A percentile compares a stretch with the other conserved stretches of the same genome.
Evolutionary conservation across 2,329 filamentous ascomycete species (phyloP).

Genomic region (Clarireedia monteithiana): DNA sequence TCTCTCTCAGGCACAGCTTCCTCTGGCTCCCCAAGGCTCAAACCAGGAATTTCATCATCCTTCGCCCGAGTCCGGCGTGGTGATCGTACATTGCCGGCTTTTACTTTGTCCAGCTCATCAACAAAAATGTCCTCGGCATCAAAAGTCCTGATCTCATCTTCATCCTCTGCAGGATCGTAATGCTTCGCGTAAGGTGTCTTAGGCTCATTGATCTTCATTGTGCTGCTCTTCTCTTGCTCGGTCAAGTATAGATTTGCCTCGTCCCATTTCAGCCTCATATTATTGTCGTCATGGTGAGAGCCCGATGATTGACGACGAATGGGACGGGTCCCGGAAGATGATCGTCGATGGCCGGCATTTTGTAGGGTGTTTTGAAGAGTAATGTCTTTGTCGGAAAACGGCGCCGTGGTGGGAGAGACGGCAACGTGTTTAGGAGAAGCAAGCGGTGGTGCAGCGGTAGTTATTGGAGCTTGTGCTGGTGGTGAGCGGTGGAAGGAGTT

Average conservation of each 20-base stretch:
- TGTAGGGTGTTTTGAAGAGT: constrained; percentile 90
- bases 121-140: constrained; percentile 66
- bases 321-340: constrained; percentile 66
- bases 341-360: constrained; percentile 84
- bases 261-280: constrained; percentile 88
- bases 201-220: constrained; percentile 98
- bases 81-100: not conserved
- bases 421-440: constrained; percentile 20
- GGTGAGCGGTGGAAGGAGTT: constrained; percentile 66
- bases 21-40: constrained; percentile 90
- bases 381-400: constrained; percentile 42
- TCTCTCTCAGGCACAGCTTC: constrained; percentile 51
- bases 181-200: constrained; percentile 94
- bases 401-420: constrained; percentile 17
- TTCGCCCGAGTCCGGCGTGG: constrained; percentile 20
- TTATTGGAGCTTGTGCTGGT: constrained; percentile 32
- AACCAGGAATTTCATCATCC: constrained; percentile 80
- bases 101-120: constrained; percentile 52
- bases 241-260: constrained; percentile 96
- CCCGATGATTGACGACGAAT: constrained; percentile 37
- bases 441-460: constrained; percentile 37
- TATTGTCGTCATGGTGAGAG: constrained; percentile 39
- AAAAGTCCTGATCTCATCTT: constrained; percentile 53
- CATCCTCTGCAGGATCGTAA: constrained; percentile 85
- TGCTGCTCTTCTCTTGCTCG: constrained; percentile 88